Evolutionary conservation across 2,329 filamentous ascomycete genomes (phyloP), one percentile per base, ranked within the genome.

Genomic region (Calonectria honghensis): DNA sequence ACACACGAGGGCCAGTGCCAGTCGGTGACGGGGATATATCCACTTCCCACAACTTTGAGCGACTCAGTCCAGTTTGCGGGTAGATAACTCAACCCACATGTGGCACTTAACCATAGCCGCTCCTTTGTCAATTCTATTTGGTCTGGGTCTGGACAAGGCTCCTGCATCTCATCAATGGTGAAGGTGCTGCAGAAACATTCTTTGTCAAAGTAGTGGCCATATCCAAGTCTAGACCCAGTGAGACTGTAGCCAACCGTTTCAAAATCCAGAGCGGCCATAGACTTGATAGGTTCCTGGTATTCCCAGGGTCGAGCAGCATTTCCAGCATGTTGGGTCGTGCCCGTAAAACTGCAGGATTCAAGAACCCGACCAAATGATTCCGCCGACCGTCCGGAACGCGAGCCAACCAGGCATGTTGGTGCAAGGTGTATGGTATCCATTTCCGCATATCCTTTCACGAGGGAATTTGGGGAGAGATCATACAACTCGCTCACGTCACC

Each of bases 291-390:
- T 2, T 11, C 41, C 20, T 59, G 70, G 37, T 78, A 78, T 35
- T 75, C 76, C 76, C 72, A 78, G 9, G 76, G 76, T 1, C 76
- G 74, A 41, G 41, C 75, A 6, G 74, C 24, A 16, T 78, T 78
- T 0, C 76, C 76, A 0, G 51, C 57, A 59, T 61, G 73, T 2
- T 65, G 35, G 0, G 67, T 52, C 9, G n/a, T 24, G 13, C 39
- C 37, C 1, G 74, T 73, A 68, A 78, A 78, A 27, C 48, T 45
- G 11, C 76, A 78, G 4, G 76, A 70, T 3, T n/a, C 54, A 14
- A 78, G 29, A 0, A 75, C 69, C 20, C 59, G 41, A 0, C 68
- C 35, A 20, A 78, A 78, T 1, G 13, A 18, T 18, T 78, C 72
- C 9, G 3, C 20, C 2, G 5, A 20, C 7, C 31, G 7, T 13